Evolutionary conservation across 495 filamentous ascomycete species (phyloP).

Genomic region (Chlorociboria aeruginascens): DNA sequence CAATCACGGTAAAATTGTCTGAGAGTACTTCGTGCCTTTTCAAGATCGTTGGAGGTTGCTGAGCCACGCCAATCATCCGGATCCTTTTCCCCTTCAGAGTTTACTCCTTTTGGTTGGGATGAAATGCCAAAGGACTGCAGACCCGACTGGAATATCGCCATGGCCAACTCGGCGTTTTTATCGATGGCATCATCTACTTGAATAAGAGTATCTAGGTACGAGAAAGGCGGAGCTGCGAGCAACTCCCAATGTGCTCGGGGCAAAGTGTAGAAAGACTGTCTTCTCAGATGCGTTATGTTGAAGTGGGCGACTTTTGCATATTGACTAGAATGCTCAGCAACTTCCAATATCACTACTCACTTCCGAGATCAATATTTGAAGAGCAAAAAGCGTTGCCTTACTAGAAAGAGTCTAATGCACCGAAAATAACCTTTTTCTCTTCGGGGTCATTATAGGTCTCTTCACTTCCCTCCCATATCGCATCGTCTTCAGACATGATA

Average conservation of each 20-base stretch:
- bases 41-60: slow-evolving; percentile 59
- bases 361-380: background rate
- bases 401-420: slow-evolving; percentile 76
- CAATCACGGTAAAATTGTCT: slow-evolving; percentile 94
- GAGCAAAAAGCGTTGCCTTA: slow-evolving; percentile 28
- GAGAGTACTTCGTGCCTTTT: slow-evolving; percentile 83
- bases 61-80: slow-evolving; percentile 47
- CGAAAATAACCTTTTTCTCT: slow-evolving; percentile 63
- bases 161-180: slow-evolving; percentile 70
- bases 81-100: slow-evolving; percentile 14
- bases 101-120: slow-evolving; percentile 17
- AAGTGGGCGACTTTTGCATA: slow-evolving; percentile 74
- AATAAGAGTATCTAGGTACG: slow-evolving; percentile 62
- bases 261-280: slow-evolving; percentile 86
- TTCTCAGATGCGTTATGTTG: slow-evolving; percentile 78
- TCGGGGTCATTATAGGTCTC: slow-evolving; percentile 45
- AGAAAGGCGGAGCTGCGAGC: slow-evolving; percentile 70
- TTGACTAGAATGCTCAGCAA: slow-evolving; percentile 39
- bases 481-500: background rate
- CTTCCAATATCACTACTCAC: background rate
- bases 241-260: slow-evolving; percentile 70
- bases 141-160: slow-evolving; percentile 56
- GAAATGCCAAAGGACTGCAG: slow-evolving; percentile 51
- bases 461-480: slow-evolving; percentile 24
- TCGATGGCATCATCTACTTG: slow-evolving; percentile 82